Evolutionary conservation across 345 rosid species (phyloP), one percentile per base, ranked within the genome.

Genomic region (Adansonia digitata): DNA sequence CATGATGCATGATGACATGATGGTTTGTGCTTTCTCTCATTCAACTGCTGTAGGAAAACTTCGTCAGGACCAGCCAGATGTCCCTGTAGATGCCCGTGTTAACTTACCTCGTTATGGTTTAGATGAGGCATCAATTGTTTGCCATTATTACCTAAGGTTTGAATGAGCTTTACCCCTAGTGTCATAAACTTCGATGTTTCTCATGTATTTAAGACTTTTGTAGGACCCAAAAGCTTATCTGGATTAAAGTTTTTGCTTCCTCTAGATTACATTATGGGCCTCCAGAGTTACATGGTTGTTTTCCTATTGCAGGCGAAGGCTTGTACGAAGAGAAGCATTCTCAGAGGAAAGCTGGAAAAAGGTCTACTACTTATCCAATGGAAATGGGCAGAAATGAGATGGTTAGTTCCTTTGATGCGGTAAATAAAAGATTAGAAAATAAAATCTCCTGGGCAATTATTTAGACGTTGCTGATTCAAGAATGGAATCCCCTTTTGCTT

Each of bases 21-120:
- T 94, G 98, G 92, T 93, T 53, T 96, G 97, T 74, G 92, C 97
- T 74, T 94, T 91, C 85, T 89, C 97, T 55, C 91, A 93, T 80
- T 95, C 99, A 81, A 93, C 96, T n/a, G 98, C 99, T 43, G 97
- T 93, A 40, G 98, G 97, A 52, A 95, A 93, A 80, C 88, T 95
- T 73, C 96, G 94, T 5, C 74, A 83, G 86, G 90, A 93, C 74
- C 81, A 91, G 77, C 99, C 99, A 77, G 93, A 95, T 84, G 94
- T 93, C 77, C 97, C 99, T 22, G 78, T 65, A 37, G 96, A 82
- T 84, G 93, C 97, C 27, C 99, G 96, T 69, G 79, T 81, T 57
- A 68, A 79, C 55, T 82, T 91, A 67, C 87, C 93, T 69, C 98
- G 97, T 20, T 93, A 95, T 61, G 55, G 71, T 67, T 68, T 89